A percentile compares a stretch with the other conserved stretches of the same genome.
These are phyloP conservation scores for Mollisia scopiformis DNA, from an alignment of 2,329 filamentous ascomycete genomes.

Conservation along the genomic window DNA sequence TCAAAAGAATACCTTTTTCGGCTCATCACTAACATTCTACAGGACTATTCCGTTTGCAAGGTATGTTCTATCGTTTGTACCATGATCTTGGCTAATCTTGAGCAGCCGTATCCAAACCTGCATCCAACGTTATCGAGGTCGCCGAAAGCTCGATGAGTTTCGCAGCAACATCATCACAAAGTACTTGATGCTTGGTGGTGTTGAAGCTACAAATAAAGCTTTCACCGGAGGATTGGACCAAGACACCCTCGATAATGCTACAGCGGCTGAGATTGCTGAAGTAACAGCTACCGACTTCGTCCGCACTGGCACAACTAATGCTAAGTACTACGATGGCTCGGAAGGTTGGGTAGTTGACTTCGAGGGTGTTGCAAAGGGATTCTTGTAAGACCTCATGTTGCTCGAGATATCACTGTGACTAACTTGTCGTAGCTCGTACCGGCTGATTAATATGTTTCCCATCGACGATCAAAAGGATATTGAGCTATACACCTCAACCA, in stretches of 20 bases:
- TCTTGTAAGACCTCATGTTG: slow-evolving; percentile 60
- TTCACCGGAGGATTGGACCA: slow-evolving; percentile 64
- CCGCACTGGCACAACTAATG: slow-evolving; percentile 40
- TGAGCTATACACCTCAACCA: slow-evolving; percentile 64
- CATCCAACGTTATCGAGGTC: slow-evolving; percentile 78
- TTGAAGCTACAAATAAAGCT: slow-evolving; percentile 62
- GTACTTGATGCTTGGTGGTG: slow-evolving; percentile 82
- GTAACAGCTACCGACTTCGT: slow-evolving; percentile 67
- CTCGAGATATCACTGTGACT: slow-evolving; percentile 6
- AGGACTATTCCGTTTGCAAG: slow-evolving; percentile 58
- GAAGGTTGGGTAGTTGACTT: slow-evolving; percentile 83
- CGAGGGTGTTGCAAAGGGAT: slow-evolving; percentile 74
- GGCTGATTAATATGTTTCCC: slow-evolving; percentile 58
- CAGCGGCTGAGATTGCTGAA: slow-evolving; percentile 64
- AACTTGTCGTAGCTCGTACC: slow-evolving; percentile 49
- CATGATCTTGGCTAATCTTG: slow-evolving; percentile 16
- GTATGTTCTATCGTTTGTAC: slow-evolving; percentile 44
- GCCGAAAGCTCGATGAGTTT: slow-evolving; percentile 71
- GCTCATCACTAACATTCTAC: slow-evolving; percentile 25
- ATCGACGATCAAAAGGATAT: slow-evolving; percentile 57
- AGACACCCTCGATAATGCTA: slow-evolving; percentile 63
- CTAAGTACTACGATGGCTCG: slow-evolving; percentile 53
- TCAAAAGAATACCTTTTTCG: not conserved
- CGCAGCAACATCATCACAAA: slow-evolving; percentile 71
- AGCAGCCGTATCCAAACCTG: slow-evolving; percentile 77